A percentile compares a stretch with the other conserved stretches of the same genome.
Conservation (phyloP, 768 basidiomycete genomes). For the Amanita thiersii region DNA sequence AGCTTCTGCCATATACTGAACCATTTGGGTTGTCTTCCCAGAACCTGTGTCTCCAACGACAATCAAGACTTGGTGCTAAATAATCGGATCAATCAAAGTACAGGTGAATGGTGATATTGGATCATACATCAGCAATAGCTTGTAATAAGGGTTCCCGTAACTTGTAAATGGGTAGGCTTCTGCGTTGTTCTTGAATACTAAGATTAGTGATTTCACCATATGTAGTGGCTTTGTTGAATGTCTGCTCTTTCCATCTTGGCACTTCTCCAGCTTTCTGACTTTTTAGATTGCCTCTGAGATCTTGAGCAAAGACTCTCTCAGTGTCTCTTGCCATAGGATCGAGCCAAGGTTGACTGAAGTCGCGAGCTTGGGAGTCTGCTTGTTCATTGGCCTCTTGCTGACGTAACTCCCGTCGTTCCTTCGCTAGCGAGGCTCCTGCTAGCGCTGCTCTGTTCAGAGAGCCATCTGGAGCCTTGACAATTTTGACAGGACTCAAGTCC, state of each 20-base stretch:
- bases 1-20: conserved; percentile 92
- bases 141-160: conserved; percentile 84
- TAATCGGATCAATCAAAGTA: conserved; percentile 13
- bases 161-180: conserved; percentile 90
- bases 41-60: conserved; percentile 99
- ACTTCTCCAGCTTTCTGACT: conserved; percentile 79
- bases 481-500: conserved; percentile 94
- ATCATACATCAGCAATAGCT: conserved; percentile 77
- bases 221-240: conserved; percentile 93
- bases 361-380: conserved; percentile 89
- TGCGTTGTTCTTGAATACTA: conserved; percentile 91
- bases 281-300: conserved; percentile 72
- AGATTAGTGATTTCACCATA: conserved; percentile 89
- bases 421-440: conserved; percentile 87
- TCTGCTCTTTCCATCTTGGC: conserved; percentile 86
- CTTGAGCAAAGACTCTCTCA: conserved; percentile 90
- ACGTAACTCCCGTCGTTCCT: conserved; percentile 89
- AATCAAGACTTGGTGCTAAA: conserved; percentile 90
- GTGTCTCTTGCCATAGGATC: conserved; percentile 92
- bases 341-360: conserved; percentile 95
- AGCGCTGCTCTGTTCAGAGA: conserved; percentile 93
- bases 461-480: conserved; percentile 98
- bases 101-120: conserved; percentile 2
- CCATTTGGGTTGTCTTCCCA: conserved; percentile 99
- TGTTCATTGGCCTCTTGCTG: conserved; percentile 93